phyloP scores from a whole-genome alignment of 371 early-diverging fungal genomes.

The Mortierella sp. region DNA sequence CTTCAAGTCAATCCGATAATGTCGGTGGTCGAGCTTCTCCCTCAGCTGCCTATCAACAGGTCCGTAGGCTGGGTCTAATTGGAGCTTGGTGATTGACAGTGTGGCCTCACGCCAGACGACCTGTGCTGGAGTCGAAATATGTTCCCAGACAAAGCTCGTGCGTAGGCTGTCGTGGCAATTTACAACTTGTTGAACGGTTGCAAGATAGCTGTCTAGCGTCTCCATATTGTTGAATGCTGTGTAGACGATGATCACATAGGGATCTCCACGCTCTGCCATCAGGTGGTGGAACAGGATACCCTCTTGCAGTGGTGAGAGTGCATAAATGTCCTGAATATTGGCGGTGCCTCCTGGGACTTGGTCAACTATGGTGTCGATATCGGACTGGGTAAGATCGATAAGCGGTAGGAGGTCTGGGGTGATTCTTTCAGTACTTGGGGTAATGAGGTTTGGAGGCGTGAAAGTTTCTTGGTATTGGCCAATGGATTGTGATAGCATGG shows the following conservation, averaged over 20 bases:
- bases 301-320: conserved; percentile 19
- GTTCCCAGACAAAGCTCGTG: conserved; percentile 4
- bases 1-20: no score
- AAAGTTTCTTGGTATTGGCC: no score
- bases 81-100: conserved; percentile 1
- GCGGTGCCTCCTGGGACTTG: conserved; percentile 6
- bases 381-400: conserved; percentile 6
- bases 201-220: conserved; percentile 10
- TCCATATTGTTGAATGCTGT: not conserved
- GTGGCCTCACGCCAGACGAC: conserved; percentile 7
- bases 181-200: conserved; percentile 2
- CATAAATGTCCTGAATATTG: conserved; percentile 32
- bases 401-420: conserved; percentile 17
- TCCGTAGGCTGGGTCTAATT: conserved; percentile 12
- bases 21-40: no score
- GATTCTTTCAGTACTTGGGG: not conserved
- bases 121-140: conserved; percentile 8
- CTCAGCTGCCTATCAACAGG: conserved; percentile 6
- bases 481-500: no score
- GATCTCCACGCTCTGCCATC: conserved; percentile 8
- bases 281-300: conserved; percentile 20
- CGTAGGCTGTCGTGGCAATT: conserved; percentile 6
- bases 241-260: not conserved
- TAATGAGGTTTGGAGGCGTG: conserved; percentile 17
- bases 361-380: conserved; percentile 7